Evolutionary conservation across 495 filamentous ascomycete species (phyloP), one percentile per base, ranked within the genome.

Genomic region (Tetracladium marchalianum): DNA sequence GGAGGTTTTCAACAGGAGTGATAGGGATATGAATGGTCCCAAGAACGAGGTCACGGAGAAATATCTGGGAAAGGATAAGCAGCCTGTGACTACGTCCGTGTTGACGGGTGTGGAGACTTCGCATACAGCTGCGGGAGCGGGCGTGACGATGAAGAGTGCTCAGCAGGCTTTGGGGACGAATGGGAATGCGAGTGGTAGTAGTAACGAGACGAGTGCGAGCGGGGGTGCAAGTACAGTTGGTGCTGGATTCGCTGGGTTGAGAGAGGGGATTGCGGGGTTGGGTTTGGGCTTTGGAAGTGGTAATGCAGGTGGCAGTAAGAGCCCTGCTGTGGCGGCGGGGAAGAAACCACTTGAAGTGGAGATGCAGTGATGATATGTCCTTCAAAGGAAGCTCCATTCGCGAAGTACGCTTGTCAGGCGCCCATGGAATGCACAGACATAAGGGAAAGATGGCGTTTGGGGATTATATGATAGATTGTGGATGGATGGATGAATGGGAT

Each of bases 1-100:
- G 46, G 88, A 94, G 52, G 66, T 83, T 0, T 99, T 95, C 66
- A 84, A 85, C 41, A 75, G 90, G 31, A 76, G 78, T 16, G 87
- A 93, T 58, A 73, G 75, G 7, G 93, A 99, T 56, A 99, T 99
- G 93, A 99, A 99, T 61, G 80, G 80, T 1, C 70, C 72, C 27
- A 53, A 67, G 1, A 71, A 75, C 43, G 57, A 66, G 13, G 56
- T 35, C n/a, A 59, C 42, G n/a, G 56, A 55, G 35, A 27, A 43
- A 13, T 59, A 59, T n/a, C 18, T 59, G 15, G 43, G 43, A 2
- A 47, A 31, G 15, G 42, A 13, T 41, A 18, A 42, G 36, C 35
- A 18, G 44, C n/a, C 31, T 37, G 12, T 0, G 17, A 24, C 31
- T 11, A 35, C 22, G 11, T 16, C 39, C n/a, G 52, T 59, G 17